A percentile compares a stretch with the other conserved stretches of the same genome.
Evolutionary conservation across 73 alveolate genomes (phyloP).

Genomic region (Blepharisma stoltei): DNA sequence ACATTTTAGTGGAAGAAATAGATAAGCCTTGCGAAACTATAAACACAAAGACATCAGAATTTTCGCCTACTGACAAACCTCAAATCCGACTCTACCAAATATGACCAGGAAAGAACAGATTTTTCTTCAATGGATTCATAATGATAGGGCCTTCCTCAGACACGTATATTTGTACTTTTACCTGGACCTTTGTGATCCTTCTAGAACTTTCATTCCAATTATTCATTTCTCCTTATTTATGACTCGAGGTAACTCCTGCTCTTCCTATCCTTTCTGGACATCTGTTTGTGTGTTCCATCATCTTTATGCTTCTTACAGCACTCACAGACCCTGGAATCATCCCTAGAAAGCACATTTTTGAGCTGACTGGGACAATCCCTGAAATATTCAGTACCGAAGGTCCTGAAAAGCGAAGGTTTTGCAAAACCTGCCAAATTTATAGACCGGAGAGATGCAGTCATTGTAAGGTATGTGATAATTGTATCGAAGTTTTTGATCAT

Average conservation of each 20-base stretch:
- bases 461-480: conserved; percentile 94
- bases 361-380: conserved; percentile 32
- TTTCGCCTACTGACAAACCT: background rate
- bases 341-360: conserved; percentile 50
- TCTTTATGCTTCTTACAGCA: conserved; percentile 42
- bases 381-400: conserved; percentile 22
- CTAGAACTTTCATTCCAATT: conserved; percentile 37
- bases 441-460: conserved; percentile 96
- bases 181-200: conserved; percentile 41
- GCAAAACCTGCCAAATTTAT: conserved; percentile 87
- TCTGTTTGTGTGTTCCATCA: conserved; percentile 37
- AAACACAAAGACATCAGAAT: too few species aligned
- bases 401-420: conserved; percentile 51
- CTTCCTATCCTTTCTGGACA: conserved; percentile 35
- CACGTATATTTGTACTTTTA: conserved; percentile 28
- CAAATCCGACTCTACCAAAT: conserved; percentile 16
- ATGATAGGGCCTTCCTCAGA: conserved; percentile 58
- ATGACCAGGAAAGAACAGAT: conserved; percentile 54
- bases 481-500: conserved; percentile 95
- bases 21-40: too few species aligned
- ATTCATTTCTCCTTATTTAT: conserved; percentile 48
- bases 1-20: too few species aligned
- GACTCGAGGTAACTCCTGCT: conserved; percentile 33
- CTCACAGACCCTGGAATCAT: conserved; percentile 65
- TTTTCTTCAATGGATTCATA: conserved; percentile 43